Percentiles rank a stretch among this genome's conserved stretches.
Conservation (phyloP, 371 early-diverging fungal genomes). For the Lichtheimia ramosa region DNA sequence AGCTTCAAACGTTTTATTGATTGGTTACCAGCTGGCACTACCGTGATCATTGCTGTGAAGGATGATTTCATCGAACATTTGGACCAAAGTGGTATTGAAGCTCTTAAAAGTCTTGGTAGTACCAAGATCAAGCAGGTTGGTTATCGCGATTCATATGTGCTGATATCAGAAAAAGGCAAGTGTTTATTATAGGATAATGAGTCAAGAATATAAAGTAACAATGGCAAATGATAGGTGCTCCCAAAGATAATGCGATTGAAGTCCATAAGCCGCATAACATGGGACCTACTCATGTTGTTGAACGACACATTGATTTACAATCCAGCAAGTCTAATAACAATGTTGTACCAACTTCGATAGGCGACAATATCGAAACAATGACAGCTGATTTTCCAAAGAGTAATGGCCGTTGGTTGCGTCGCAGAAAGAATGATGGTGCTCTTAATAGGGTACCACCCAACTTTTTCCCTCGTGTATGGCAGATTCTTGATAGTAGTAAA, state of each 20-base stretch:
- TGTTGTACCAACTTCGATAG: too few relatives aligned
- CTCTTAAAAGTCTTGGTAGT: constrained; percentile 67
- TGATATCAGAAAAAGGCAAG: constrained; percentile 60
- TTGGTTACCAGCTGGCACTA: constrained; percentile 59
- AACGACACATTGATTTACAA: neutral
- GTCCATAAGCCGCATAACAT: constrained; percentile 5
- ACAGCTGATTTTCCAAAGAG: constrained; percentile 60
- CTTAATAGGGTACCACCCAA: constrained; percentile 77
- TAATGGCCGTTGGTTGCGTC: constrained; percentile 76
- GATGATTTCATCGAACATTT: constrained; percentile 76
- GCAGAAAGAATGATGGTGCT: constrained; percentile 84
- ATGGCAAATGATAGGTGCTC: neutral
- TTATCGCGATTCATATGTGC: constrained; percentile 82
- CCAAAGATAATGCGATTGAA: neutral
- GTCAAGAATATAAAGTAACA: too few relatives aligned
- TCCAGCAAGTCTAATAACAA: neutral
- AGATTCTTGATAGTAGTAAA: constrained; percentile 58
- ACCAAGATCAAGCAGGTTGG: constrained; percentile 49
- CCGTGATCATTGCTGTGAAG: constrained; percentile 68
- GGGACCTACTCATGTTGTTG: neutral
- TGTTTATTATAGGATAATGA: neutral
- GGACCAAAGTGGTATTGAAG: constrained; percentile 54
- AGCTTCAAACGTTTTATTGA: constrained; percentile 71
- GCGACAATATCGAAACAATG: neutral
- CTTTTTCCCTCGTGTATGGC: constrained; percentile 83